Evolutionary conservation across 2,329 filamentous ascomycete genomes (phyloP), one percentile per base, ranked within the genome.

Genomic region (Alternaria ventricosa): DNA sequence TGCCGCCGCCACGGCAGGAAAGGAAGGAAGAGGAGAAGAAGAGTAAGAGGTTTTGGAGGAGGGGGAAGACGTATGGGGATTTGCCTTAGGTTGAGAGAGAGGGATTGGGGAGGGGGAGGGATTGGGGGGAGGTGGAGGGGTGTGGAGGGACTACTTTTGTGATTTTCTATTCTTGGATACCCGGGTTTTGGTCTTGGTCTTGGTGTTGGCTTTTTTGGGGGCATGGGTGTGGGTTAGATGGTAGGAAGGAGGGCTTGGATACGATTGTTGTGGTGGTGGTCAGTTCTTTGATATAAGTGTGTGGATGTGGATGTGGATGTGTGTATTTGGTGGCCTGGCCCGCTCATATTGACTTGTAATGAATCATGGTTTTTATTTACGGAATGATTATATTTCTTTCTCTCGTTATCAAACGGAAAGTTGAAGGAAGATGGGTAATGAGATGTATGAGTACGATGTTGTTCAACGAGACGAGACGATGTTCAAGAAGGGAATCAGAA

Each of bases 11-110:
- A 7, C 63, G 56, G 18, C 60, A 64, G 3, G 58, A 28, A 2
- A 66, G 61, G 44, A 77, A 74, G 55, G 76, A 78, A 55, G 78
- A 79, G 50, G 72, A 74, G 18, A 78, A 76, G 71, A 74, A 74
- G 55, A 71, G 69, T 47, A 57, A 68, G 41, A 77, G 71, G 57
- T 80, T 80, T 60, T 80, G 78, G 78, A 57, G 71, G 15, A 76
- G 73, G 63, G 75, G 73, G 62, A 73, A 71, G 66, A 70, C 71
- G 3, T 71, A 73, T 53, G 67, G 69, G 11, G 69, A 74, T 46
- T 46, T 72, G 46, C 67, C 69, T 13, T 44, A 36, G 41, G 41
- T 44, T 7, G 43, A 45, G 43, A 8, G 43, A 1, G 43, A 7
- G 18, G 44, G 30, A 6, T 25, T 25, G 7, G 4, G 7, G 13